These are phyloP conservation scores for Tylopilus sp. DNA, from an alignment of 768 basidiomycete genomes.

Conservation along the genomic window DNA sequence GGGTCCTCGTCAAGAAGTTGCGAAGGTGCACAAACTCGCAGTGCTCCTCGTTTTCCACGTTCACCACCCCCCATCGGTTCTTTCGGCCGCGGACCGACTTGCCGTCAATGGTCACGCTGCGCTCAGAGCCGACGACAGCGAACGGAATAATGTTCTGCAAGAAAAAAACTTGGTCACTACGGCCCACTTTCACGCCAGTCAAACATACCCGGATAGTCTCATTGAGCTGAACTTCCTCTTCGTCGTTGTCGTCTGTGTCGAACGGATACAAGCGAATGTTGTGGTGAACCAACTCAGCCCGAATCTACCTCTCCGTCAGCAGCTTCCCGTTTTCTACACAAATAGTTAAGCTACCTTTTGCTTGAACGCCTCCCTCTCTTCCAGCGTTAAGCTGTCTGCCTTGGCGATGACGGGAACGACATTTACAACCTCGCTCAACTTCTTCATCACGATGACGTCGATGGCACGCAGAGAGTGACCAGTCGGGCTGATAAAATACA, in stretches of 20 bases:
- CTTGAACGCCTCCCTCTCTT: constrained; percentile 94
- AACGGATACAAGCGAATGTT: constrained; percentile 96
- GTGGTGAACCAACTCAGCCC: constrained; percentile 86
- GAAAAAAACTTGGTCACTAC: constrained; percentile 1
- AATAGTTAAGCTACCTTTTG: constrained; percentile 54
- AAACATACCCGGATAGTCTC: constrained; percentile 77
- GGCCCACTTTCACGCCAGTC: background rate
- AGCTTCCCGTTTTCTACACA: background rate
- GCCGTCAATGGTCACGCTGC: constrained; percentile 92
- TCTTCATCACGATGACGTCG: constrained; percentile 98
- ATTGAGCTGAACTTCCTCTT: constrained; percentile 89
- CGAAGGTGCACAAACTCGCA: constrained; percentile 98
- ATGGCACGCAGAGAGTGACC: constrained; percentile 95
- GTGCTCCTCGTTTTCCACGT: constrained; percentile 93
- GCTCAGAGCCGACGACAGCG: constrained; percentile 96
- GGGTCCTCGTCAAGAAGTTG: constrained; percentile 96
- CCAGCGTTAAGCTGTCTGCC: constrained; percentile 88
- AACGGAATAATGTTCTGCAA: constrained; percentile 89
- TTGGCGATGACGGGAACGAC: constrained; percentile 99
- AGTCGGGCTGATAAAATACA: constrained; percentile 99
- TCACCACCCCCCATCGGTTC: constrained; percentile 98
- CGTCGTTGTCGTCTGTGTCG: constrained; percentile 93
- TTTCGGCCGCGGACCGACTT: constrained; percentile 93
- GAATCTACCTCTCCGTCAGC: constrained; percentile 57
- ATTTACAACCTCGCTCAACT: constrained; percentile 97